Evolutionary conservation across 306 rosid genomes (phyloP), one percentile per base, ranked within the genome.

Genomic region (Clitoria ternatea): DNA sequence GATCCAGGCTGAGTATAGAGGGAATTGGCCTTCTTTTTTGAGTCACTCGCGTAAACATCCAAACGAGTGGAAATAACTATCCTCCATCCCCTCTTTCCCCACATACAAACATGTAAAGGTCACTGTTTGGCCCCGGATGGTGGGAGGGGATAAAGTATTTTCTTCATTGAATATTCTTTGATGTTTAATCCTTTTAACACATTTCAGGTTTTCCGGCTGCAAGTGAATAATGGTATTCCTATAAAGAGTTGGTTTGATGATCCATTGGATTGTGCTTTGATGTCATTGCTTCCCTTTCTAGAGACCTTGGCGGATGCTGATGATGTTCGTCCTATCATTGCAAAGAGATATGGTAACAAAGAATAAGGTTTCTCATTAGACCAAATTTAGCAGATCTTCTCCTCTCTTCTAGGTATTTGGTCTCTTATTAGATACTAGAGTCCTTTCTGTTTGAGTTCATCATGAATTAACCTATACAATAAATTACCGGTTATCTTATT

Each of bases 221-320:
- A 94, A 89, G 96, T 91, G 82, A 91, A 94, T 77, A 94, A 94
- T 79, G 99, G 99, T 69, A 94, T 94, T 79, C 99, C 99, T 57
- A 94, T 94, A 74, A 91, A 86, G 84, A 94, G 99, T 87, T 94
- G 99, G 99, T 91, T 89, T 87, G 97, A 94, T 79, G 99, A 94
- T 80, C 95, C 85, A 19, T 83, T 83, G 27, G 99, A 94, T 72
- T 69, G 81, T 83, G 96, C 89, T 14, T 80, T 94, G 79, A 80
- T 85, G 90, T 85, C 99, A 49, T 87, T 94, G 69, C 97, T 94
- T 78, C 99, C 99, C 68, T 89, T 94, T 85, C 80, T 94, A 82
- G 99, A 91, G 95, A 84, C 87, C 78, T 81, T 94, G 83, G 95
- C 86, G 78, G 87, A 83, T 35, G 96, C 85, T 53, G 99, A 94